phyloP scores from a whole-genome alignment of 768 basidiomycete species.

The Leccinum pellstonianum region DNA sequence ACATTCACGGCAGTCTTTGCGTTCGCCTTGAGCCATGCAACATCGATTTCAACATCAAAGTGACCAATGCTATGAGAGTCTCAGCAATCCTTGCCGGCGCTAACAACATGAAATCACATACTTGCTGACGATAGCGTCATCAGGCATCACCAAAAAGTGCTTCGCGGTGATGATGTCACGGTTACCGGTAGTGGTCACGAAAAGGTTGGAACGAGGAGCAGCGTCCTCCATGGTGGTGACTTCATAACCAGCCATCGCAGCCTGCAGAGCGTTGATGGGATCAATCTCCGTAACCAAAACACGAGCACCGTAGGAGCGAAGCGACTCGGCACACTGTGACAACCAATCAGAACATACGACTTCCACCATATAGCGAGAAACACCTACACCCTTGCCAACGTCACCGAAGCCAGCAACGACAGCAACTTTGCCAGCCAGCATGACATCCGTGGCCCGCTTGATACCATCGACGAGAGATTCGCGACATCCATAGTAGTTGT shows the following conservation, averaged over 20 bases:
- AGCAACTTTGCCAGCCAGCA: constrained; percentile 99
- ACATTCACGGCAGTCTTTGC: constrained; percentile 82
- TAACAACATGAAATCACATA: constrained; percentile 39
- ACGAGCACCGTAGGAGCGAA: constrained; percentile 95
- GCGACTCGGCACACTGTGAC: constrained; percentile 90
- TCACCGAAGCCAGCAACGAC: constrained; percentile 99
- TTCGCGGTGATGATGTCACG: constrained; percentile 92
- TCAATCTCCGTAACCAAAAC: constrained; percentile 98
- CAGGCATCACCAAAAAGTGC: constrained; percentile 93
- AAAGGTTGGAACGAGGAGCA: constrained; percentile 83
- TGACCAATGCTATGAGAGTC: constrained; percentile 39
- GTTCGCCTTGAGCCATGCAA: constrained; percentile 96
- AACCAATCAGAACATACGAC: constrained; percentile 1
- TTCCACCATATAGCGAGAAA: not conserved
- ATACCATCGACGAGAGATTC: constrained; percentile 99
- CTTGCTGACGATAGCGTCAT: constrained; percentile 99
- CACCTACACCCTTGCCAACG: constrained; percentile 95
- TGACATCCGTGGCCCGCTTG: constrained; percentile 99
- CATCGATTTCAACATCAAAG: constrained; percentile 91
- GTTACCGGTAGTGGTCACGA: constrained; percentile 99
- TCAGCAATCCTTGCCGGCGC: constrained; percentile 10
- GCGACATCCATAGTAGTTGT: constrained; percentile 98
- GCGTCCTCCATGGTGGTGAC: constrained; percentile 99
- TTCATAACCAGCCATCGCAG: constrained; percentile 99
- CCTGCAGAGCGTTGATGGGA: constrained; percentile 99